Conservation (phyloP, 2,329 filamentous ascomycete species). For the Herpotrichia juniperi region DNA sequence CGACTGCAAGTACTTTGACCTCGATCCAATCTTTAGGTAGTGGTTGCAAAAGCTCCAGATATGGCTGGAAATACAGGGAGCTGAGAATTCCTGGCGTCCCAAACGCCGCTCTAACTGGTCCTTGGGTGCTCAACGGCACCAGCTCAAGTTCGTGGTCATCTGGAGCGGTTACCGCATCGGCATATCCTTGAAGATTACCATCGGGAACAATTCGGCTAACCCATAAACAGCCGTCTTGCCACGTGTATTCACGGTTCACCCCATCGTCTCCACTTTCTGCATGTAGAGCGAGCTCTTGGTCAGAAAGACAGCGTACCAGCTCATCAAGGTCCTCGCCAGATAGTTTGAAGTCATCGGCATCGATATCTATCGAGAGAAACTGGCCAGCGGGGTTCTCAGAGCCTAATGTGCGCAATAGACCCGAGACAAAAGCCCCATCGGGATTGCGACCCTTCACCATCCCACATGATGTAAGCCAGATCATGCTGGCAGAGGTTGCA, state of each 20-base stretch:
- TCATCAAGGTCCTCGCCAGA: constrained; percentile 1
- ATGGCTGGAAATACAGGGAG: constrained; percentile 22
- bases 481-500: constrained; percentile 10
- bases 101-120: constrained; percentile 11
- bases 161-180: constrained; percentile 4
- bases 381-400: constrained; percentile 14
- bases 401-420: constrained; percentile 17
- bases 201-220: constrained; percentile 27
- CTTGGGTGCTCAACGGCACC: constrained; percentile 1
- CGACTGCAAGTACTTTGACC: constrained; percentile 19
- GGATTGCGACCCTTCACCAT: constrained; percentile 16
- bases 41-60: constrained; percentile 13
- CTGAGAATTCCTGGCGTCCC: constrained; percentile 23
- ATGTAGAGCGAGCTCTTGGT: constrained; percentile 15
- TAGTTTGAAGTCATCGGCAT: constrained; percentile 7
- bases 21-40: constrained; percentile 23
- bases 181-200: constrained; percentile 10
- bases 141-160: constrained; percentile 1
- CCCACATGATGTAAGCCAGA: constrained; percentile 15
- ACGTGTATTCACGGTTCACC: constrained; percentile 19
- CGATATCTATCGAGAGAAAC: constrained; percentile 17
- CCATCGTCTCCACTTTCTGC: constrained; percentile 2
- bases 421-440: constrained; percentile 14
- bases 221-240: constrained; percentile 25
- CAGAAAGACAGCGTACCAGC: constrained; percentile 15